Evolutionary conservation across 2,329 filamentous ascomycete species (phyloP), one percentile per base, ranked within the genome.

Genomic region (Elsinoe batatas): DNA sequence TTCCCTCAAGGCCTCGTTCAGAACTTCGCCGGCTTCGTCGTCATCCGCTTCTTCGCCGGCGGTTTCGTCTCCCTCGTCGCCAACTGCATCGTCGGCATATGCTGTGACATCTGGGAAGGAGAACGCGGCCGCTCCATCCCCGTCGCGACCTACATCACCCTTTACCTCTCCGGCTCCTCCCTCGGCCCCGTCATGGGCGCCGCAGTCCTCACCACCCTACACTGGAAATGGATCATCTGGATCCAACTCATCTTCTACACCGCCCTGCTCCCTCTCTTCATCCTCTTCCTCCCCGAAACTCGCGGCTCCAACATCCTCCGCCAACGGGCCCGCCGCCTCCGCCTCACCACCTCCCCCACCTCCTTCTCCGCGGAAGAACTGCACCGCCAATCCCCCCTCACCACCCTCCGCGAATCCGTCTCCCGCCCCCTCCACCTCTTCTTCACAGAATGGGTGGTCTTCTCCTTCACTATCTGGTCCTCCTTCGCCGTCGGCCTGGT

Each of bases 401-500:
- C 62, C 1, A 64, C 70, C 6, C 59, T 76, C 10, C 61, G 60
- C 18, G 65, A 65, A 37, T 64, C 63, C 42, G 62, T 67, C 13
- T 57, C 57, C 10, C 63, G 69, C 8, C 70, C 71, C 0, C 42
- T 65, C 12, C 67, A 68, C 36, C 71, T 78, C 61, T 69, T 78
- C 3, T 68, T 66, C 60, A 79, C 76, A 1, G 76, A 79, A 64
- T 71, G 71, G 2, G 75, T 79, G 0, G 71, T 79, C 2, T 68
- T 76, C 40, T 69, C 69, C 46, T 71, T 73, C 46, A 76, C 74
- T 1, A 57, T 78, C 15, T 77, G 74, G 74, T 75, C 72, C 6
- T 71, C 72, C 13, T 74, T 77, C 56, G 69, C 69, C 57, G 68
- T 74, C 50, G 73, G 73, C n/a, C 72, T 69, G 1, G 69, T 76